Percentiles rank a stretch among this genome's conserved stretches.
Evolutionary conservation across 768 basidiomycete genomes (phyloP).

Genomic region (Xerocomus spinulosus): DNA sequence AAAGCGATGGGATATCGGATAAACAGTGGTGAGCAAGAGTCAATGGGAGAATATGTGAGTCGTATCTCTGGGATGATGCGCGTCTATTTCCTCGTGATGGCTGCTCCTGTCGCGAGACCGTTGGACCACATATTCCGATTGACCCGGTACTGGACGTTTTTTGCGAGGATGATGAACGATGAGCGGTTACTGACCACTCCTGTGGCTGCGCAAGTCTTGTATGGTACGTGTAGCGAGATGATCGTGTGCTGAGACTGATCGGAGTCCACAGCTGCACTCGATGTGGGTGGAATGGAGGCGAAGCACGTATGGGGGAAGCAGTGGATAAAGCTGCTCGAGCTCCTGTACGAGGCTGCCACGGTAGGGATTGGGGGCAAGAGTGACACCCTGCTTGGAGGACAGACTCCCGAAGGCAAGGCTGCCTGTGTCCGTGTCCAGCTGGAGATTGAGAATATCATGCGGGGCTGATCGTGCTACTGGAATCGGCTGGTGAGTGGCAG

Average conservation of each 20-base stretch:
- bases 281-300: slow-evolving; percentile 63
- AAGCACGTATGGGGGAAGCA: slow-evolving; percentile 68
- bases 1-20: slow-evolving; percentile 58
- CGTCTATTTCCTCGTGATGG: slow-evolving; percentile 76
- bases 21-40: slow-evolving; percentile 46
- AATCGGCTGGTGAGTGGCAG: no score
- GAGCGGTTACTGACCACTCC: slow-evolving; percentile 48
- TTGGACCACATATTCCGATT: slow-evolving; percentile 47
- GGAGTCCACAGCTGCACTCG: slow-evolving; percentile 52
- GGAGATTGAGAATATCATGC: slow-evolving; percentile 62
- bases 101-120: slow-evolving; percentile 38
- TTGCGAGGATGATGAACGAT: slow-evolving; percentile 57
- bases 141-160: slow-evolving; percentile 68
- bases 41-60: slow-evolving; percentile 52
- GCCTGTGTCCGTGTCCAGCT: slow-evolving; percentile 61
- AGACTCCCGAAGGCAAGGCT: slow-evolving; percentile 55
- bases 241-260: slow-evolving; percentile 6
- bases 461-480: slow-evolving; percentile 16
- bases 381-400: slow-evolving; percentile 49
- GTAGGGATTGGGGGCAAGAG: slow-evolving; percentile 40
- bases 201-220: slow-evolving; percentile 63
- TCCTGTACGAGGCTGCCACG: slow-evolving; percentile 63
- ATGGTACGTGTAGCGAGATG: slow-evolving; percentile 39
- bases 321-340: slow-evolving; percentile 67
- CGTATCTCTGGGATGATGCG: slow-evolving; percentile 79